These are phyloP conservation scores for Penicillium lagena DNA, from an alignment of 495 filamentous ascomycete genomes.

Conservation along the genomic window DNA sequence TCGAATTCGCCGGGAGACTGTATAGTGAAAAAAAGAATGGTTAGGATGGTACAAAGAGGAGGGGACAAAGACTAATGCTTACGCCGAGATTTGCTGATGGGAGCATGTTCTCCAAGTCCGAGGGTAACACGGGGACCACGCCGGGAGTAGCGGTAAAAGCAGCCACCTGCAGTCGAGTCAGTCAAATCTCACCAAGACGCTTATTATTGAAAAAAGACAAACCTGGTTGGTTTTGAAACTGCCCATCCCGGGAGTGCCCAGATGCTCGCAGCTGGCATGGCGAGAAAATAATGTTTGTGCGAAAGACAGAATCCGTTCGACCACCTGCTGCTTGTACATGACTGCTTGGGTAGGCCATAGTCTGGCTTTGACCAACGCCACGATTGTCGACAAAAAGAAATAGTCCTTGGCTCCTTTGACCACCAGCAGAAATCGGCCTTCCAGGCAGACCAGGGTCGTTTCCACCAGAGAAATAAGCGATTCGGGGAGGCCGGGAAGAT, in stretches of 20 bases:
- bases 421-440: constrained; percentile 26
- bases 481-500: constrained; percentile 29
- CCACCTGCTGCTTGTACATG: constrained; percentile 33
- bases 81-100: constrained; percentile 19
- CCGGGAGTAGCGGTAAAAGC: constrained; percentile 19
- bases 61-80: constrained; percentile 16
- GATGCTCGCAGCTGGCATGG: constrained; percentile 30
- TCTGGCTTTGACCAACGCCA: constrained; percentile 32
- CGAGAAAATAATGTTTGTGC: constrained; percentile 32
- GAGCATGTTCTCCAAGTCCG: constrained; percentile 21
- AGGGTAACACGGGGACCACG: constrained; percentile 17
- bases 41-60: not conserved
- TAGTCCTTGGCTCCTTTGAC: constrained; percentile 42
- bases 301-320: constrained; percentile 31
- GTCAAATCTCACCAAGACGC: no score
- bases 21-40: not conserved
- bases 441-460: constrained; percentile 25
- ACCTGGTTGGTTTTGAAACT: constrained; percentile 32
- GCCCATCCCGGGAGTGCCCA: constrained; percentile 28
- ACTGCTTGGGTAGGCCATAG: constrained; percentile 31
- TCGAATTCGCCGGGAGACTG: constrained; percentile 34
- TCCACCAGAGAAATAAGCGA: constrained; percentile 32
- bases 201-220: no score
- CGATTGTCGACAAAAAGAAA: constrained; percentile 37
- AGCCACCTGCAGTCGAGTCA: constrained; percentile 9